Percentiles rank a stretch among this genome's conserved stretches.
Conservation (phyloP, 2,329 filamentous ascomycete species). For the Cladosporium velox region DNA sequence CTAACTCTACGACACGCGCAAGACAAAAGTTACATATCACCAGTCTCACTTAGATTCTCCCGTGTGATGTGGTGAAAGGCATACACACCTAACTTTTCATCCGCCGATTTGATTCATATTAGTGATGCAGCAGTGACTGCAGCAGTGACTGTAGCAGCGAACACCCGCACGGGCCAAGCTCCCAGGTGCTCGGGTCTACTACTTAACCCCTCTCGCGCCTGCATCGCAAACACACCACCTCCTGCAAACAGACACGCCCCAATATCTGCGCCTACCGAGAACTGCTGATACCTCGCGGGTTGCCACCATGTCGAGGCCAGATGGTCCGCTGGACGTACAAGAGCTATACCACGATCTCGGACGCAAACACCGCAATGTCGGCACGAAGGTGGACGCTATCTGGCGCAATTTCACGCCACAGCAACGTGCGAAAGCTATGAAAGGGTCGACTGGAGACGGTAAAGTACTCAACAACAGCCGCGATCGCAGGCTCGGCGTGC, state of each 20-base stretch:
- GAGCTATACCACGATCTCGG: slow-evolving; percentile 23
- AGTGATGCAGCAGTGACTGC: not conserved
- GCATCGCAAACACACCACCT: not conserved
- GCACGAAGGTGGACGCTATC: slow-evolving; percentile 20
- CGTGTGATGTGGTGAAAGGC: too few species aligned
- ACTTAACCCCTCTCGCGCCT: not conserved
- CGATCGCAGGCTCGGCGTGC: slow-evolving; percentile 19
- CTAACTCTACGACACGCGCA: not conserved
- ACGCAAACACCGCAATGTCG: slow-evolving; percentile 27
- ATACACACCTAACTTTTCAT: too few species aligned
- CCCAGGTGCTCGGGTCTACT: not conserved
- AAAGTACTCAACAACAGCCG: slow-evolving; percentile 20
- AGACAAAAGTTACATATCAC: not conserved
- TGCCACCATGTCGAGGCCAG: not conserved
- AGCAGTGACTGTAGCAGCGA: not conserved
- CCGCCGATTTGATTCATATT: too few species aligned
- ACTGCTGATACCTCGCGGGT: not conserved
- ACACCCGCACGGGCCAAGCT: not conserved
- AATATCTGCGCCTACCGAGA: not conserved
- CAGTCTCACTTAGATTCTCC: not conserved
- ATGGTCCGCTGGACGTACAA: slow-evolving; percentile 21
- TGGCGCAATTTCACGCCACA: slow-evolving; percentile 25
- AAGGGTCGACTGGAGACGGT: slow-evolving; percentile 20
- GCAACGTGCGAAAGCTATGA: slow-evolving; percentile 25
- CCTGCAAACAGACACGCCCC: not conserved